Evolutionary conservation across 2,329 filamentous ascomycete genomes (phyloP).

Genomic region (Fusarium musae): DNA sequence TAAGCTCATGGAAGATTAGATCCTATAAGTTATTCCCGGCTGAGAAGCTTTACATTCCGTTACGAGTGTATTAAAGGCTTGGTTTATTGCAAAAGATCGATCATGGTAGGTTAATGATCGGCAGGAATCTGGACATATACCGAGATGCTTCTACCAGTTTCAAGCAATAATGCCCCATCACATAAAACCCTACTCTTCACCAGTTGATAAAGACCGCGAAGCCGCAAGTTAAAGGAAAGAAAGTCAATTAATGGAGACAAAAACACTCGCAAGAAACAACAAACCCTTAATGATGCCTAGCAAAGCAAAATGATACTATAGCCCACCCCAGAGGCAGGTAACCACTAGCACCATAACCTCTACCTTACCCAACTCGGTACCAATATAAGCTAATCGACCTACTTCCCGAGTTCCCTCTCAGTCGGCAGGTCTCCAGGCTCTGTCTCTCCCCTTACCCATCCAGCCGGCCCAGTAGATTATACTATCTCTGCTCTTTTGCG

Average conservation of each 20-base stretch:
- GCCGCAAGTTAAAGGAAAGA: slow-evolving; percentile 1
- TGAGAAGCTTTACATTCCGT: background rate
- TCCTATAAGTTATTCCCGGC: background rate
- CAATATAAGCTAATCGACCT: background rate
- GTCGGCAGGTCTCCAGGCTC: background rate
- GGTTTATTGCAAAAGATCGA: background rate
- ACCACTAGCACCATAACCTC: slow-evolving; percentile 9
- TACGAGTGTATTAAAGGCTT: background rate
- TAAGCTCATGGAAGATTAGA: background rate
- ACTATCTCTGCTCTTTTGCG: background rate
- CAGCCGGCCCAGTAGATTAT: background rate
- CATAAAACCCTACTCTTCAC: background rate
- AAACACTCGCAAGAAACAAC: slow-evolving; percentile 30
- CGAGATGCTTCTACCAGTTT: background rate
- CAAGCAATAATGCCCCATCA: background rate
- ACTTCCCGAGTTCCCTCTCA: background rate
- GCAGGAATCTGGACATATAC: background rate
- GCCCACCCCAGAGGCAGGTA: slow-evolving; percentile 10
- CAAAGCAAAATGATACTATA: slow-evolving; percentile 18
- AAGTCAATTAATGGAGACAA: slow-evolving; percentile 30
- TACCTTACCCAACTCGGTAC: background rate
- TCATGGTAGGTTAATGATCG: background rate
- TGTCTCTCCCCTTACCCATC: background rate
- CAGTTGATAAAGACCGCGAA: background rate
- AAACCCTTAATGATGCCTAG: slow-evolving; percentile 23